Conservation (phyloP, 2,329 filamentous ascomycete genomes). For the Corynespora cassiicola region DNA sequence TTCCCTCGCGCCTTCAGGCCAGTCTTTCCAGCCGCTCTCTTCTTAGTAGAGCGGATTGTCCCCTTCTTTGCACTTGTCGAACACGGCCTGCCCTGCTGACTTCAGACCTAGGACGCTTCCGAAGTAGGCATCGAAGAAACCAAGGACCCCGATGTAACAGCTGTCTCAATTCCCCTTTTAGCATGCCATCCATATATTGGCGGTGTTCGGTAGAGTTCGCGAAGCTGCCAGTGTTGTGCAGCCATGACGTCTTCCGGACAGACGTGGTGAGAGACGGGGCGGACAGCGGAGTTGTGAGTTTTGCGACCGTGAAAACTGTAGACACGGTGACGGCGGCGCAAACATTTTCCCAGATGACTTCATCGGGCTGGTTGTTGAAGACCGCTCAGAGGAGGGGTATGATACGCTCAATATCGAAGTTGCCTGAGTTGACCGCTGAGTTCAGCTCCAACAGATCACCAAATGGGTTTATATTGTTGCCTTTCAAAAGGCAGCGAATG, state of each 20-base stretch:
- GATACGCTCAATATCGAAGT: constrained; percentile 30
- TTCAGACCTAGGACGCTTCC: background rate
- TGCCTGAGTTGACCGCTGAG: constrained; percentile 10
- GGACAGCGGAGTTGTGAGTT: constrained; percentile 12
- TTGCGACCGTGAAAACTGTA: constrained; percentile 8
- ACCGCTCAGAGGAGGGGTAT: constrained; percentile 42
- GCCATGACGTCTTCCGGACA: too few relatives aligned
- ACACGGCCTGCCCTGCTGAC: constrained; percentile 5
- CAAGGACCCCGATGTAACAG: constrained; percentile 26
- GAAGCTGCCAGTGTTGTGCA: constrained; percentile 8
- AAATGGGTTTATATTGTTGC: constrained; percentile 7
- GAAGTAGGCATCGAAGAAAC: constrained; percentile 19
- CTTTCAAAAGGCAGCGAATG: constrained; percentile 9
- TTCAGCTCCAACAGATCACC: constrained; percentile 10
- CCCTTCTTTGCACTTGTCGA: constrained; percentile 7
- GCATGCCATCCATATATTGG: constrained; percentile 6
- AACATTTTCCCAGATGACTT: constrained; percentile 46
- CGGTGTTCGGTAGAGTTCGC: constrained; percentile 10
- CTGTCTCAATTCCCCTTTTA: too few relatives aligned
- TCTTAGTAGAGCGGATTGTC: constrained; percentile 20
- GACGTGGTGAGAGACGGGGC: constrained; percentile 8
- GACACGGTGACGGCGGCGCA: constrained; percentile 35
- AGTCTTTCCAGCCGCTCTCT: constrained; percentile 26
- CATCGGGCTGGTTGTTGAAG: constrained; percentile 30
- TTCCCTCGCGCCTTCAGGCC: constrained; percentile 26